phyloP scores from a whole-genome alignment of 345 rosid genomes.

The Noccaea caerulescens region DNA sequence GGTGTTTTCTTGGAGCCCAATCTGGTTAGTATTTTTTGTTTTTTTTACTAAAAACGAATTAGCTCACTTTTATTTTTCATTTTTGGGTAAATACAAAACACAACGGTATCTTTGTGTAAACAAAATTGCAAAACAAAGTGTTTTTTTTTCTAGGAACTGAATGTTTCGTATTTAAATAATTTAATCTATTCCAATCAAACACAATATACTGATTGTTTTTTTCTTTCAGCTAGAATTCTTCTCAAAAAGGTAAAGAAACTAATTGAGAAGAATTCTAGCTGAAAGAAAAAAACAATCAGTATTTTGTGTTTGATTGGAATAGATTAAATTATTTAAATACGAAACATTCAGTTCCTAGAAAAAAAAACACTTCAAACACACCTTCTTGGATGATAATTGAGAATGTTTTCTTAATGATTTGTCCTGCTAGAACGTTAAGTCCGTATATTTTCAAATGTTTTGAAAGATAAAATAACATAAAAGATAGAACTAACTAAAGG shows the following conservation, averaged over 20 bases:
- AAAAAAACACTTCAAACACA: too few species aligned
- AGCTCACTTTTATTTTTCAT: not conserved
- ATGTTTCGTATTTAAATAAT: not conserved
- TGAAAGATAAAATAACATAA: not conserved
- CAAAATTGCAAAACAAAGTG: not conserved
- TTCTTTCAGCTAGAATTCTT: not conserved
- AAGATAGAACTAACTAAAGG: not conserved
- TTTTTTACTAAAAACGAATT: not conserved
- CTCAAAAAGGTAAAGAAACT: not conserved
- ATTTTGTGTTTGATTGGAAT: not conserved
- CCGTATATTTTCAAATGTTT: not conserved
- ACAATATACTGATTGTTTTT: not conserved
- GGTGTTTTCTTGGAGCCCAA: constrained; percentile 56
- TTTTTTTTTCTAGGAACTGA: too few species aligned
- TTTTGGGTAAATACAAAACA: not conserved
- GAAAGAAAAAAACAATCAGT: not conserved
- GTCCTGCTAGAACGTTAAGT: not conserved
- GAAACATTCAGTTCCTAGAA: too few species aligned
- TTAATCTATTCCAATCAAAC: not conserved
- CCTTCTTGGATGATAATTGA: constrained; percentile 4
- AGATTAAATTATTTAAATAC: not conserved
- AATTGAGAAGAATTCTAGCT: not conserved
- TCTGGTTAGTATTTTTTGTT: constrained; percentile 39
- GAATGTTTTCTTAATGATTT: not conserved
- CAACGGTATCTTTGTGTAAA: not conserved